Evolutionary conservation across 139 green algal species (phyloP).

Genomic region (Closterium sp.): DNA sequence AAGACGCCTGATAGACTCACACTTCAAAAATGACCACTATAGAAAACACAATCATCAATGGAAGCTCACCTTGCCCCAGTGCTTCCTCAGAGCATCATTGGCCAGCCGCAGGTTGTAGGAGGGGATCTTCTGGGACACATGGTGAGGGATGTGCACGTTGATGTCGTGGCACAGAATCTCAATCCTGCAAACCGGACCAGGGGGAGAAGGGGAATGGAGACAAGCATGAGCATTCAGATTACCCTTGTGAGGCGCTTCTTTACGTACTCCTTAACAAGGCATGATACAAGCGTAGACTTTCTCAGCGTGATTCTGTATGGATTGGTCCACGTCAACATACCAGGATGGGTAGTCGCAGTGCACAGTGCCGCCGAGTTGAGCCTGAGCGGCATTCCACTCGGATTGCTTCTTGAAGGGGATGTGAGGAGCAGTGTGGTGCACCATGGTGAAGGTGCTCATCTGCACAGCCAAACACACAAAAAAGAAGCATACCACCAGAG

Average conservation of each 20-base stretch:
- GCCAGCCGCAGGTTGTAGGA: conserved; percentile 83
- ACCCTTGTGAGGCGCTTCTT: too few species aligned
- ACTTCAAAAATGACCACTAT: too few species aligned
- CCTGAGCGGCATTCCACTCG: conserved; percentile 90
- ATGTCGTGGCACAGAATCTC: conserved; percentile 97
- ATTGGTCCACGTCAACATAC: too few species aligned
- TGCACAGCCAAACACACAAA: background rate
- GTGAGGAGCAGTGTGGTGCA: conserved; percentile 97
- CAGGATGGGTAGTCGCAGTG: conserved; percentile 91
- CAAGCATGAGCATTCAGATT: background rate
- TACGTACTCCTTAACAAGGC: too few species aligned
- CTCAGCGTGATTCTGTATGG: too few species aligned
- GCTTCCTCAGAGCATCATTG: conserved; percentile 33
- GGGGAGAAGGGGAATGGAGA: background rate
- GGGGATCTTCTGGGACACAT: conserved; percentile 87
- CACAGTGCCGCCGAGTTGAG: conserved; percentile 88
- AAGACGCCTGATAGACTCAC: too few species aligned
- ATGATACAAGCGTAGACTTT: too few species aligned
- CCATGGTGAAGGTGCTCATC: conserved; percentile 89
- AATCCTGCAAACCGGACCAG: conserved; percentile 61
- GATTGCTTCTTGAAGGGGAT: conserved; percentile 92
- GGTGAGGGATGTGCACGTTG: conserved; percentile 94
- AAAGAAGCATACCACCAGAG: background rate
- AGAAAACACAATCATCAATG: too few species aligned
- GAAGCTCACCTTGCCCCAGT: conserved; percentile 57